phyloP scores from a whole-genome alignment of 768 basidiomycete genomes.

The Tylopilus subfusipes region DNA sequence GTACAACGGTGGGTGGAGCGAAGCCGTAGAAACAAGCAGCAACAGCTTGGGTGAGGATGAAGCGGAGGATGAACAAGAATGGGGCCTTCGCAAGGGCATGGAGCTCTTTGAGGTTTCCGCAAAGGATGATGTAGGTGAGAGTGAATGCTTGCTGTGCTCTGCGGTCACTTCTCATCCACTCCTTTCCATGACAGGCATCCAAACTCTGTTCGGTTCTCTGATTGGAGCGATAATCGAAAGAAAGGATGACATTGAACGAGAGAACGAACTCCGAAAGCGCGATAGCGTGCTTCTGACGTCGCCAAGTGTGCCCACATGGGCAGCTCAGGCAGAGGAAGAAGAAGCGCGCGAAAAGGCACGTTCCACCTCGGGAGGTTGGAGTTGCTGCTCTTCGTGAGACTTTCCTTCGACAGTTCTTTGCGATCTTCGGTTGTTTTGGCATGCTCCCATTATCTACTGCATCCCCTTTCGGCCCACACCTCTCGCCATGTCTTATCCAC shows the following conservation, averaged over 20 bases:
- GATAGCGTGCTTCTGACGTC: constrained; percentile 79
- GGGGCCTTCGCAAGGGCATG: constrained; percentile 81
- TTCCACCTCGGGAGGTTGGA: constrained; percentile 53
- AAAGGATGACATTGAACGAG: constrained; percentile 76
- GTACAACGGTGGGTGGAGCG: constrained; percentile 51
- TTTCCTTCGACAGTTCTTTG: constrained; percentile 3
- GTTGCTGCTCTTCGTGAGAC: constrained; percentile 55
- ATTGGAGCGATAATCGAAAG: constrained; percentile 75
- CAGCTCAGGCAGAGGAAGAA: constrained; percentile 77
- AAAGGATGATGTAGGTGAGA: constrained; percentile 75
- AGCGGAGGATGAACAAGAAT: constrained; percentile 52
- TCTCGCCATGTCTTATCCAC: constrained; percentile 30
- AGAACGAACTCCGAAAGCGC: constrained; percentile 75
- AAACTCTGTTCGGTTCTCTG: constrained; percentile 73
- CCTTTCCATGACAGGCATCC: constrained; percentile 55
- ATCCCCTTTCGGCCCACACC: constrained; percentile 14
- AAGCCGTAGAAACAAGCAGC: constrained; percentile 56
- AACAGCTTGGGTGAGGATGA: constrained; percentile 68
- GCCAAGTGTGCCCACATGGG: constrained; percentile 65
- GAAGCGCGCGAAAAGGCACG: constrained; percentile 58
- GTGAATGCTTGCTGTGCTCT: not conserved
- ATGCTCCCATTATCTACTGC: constrained; percentile 22
- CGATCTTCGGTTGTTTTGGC: constrained; percentile 12
- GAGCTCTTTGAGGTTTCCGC: constrained; percentile 90
- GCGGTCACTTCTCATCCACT: constrained; percentile 14